Conservation (phyloP, 2,329 filamentous ascomycete species). For the Aspergillus novofumigatus region DNA sequence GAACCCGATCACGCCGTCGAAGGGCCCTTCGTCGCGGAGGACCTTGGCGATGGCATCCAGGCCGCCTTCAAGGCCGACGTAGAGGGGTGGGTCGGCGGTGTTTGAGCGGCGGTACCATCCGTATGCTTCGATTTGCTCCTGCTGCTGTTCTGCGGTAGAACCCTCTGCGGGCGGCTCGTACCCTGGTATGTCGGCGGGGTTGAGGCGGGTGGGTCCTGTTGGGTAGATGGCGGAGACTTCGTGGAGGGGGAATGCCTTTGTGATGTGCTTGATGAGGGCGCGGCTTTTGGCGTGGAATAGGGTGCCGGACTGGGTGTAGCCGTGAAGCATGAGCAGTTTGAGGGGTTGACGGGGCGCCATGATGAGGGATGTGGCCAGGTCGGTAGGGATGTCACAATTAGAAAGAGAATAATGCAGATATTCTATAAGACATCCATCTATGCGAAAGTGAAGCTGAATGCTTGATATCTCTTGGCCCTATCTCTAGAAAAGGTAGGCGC, state of each 20-base stretch:
- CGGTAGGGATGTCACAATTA: not conserved
- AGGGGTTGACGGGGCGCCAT: conserved; percentile 27
- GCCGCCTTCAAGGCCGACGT: conserved; percentile 66
- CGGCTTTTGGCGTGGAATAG: conserved; percentile 86
- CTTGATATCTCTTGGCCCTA: not conserved
- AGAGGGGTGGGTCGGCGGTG: conserved; percentile 60
- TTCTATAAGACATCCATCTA: not conserved
- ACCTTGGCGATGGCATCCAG: conserved; percentile 59
- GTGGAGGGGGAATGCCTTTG: conserved; percentile 65
- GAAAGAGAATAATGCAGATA: not conserved
- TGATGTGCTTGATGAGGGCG: conserved; percentile 74
- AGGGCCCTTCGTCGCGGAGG: conserved; percentile 60
- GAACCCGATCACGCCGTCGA: conserved; percentile 79
- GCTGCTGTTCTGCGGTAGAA: conserved; percentile 5
- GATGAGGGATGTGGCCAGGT: not conserved
- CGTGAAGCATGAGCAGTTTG: conserved; percentile 76
- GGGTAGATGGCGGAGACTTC: conserved; percentile 62
- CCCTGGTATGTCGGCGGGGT: conserved; percentile 64
- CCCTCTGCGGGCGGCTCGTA: conserved; percentile 49
- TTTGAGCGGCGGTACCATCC: conserved; percentile 72
- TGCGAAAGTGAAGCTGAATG: not conserved
- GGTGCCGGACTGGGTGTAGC: conserved; percentile 85
- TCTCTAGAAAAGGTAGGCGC: not conserved
- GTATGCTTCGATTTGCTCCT: conserved; percentile 60
- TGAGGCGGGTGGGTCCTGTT: conserved; percentile 62